Evolutionary conservation across 441 rosid species (phyloP).

Genomic region (Croton setiger): DNA sequence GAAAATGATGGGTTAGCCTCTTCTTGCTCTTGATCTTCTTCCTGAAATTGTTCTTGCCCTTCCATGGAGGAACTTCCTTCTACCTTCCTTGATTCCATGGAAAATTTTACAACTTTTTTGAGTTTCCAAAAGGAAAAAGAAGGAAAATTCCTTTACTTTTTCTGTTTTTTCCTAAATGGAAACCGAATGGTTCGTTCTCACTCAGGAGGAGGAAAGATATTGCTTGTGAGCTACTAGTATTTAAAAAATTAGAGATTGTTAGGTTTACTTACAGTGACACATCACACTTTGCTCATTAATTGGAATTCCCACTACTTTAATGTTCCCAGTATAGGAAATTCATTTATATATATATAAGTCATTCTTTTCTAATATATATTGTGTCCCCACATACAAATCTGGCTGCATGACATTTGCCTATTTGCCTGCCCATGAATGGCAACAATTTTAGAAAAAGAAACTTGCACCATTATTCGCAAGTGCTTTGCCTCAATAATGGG

Average conservation of each 20-base stretch:
- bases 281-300: neutral
- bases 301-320: neutral
- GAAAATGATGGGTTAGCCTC: conserved; percentile 20
- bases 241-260: conserved; percentile 11
- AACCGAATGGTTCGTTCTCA: neutral
- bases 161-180: conserved; percentile 12
- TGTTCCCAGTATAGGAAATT: no score
- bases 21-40: conserved; percentile 12
- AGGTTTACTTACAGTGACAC: conserved; percentile 6
- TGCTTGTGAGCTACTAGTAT: neutral
- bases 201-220: neutral
- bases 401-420: neutral
- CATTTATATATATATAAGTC: neutral
- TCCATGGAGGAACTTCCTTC: conserved; percentile 31
- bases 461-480: conserved; percentile 16
- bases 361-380: neutral
- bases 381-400: conserved; percentile 7
- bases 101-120: conserved; percentile 19
- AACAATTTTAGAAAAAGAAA: neutral
- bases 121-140: conserved; percentile 7
- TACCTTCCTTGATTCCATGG: conserved; percentile 36
- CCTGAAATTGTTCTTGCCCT: conserved; percentile 22
- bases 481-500: conserved; percentile 34
- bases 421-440: conserved; percentile 9
- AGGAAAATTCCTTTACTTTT: conserved; percentile 1